Percentiles rank a stretch among this genome's conserved stretches.
These are phyloP conservation scores for Trichoderma erinaceum DNA, from an alignment of 495 filamentous ascomycete species.

Conservation along the genomic window DNA sequence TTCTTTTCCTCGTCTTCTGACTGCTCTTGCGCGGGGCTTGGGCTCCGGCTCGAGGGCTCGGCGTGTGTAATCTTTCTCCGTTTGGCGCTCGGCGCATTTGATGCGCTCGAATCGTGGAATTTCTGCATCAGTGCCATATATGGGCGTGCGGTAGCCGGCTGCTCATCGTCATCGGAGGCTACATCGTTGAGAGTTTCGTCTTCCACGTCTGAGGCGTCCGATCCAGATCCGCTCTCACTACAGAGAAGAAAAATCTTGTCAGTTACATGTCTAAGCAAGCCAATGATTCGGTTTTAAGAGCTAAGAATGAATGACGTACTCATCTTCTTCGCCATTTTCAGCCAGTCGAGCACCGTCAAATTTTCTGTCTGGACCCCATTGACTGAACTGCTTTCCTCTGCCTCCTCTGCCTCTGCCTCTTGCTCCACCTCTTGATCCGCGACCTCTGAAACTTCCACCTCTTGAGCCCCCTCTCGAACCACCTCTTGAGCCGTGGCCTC, in stretches of 20 bases:
- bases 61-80: conserved; percentile 57
- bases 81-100: conserved; percentile 55
- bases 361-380: conserved; percentile 26
- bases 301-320: conserved; percentile 25
- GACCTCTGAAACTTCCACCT: conserved; percentile 32
- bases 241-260: neutral
- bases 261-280: conserved; percentile 16
- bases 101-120: conserved; percentile 49
- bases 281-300: neutral
- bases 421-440: conserved; percentile 24
- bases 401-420: conserved; percentile 25
- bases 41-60: conserved; percentile 15
- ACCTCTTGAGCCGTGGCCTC: neutral
- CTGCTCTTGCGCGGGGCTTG: conserved; percentile 17
- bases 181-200: conserved; percentile 15
- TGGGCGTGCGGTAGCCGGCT: conserved; percentile 37
- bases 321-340: conserved; percentile 24
- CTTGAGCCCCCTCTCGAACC: conserved; percentile 18
- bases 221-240: conserved; percentile 32
- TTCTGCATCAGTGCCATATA: conserved; percentile 65
- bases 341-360: conserved; percentile 36
- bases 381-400: conserved; percentile 22
- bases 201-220: conserved; percentile 31
- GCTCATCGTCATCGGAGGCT: conserved; percentile 31
- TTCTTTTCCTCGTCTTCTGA: conserved; percentile 19